These are phyloP conservation scores for Apiospora aurea DNA, from an alignment of 2,329 filamentous ascomycete species.

Conservation along the genomic window DNA sequence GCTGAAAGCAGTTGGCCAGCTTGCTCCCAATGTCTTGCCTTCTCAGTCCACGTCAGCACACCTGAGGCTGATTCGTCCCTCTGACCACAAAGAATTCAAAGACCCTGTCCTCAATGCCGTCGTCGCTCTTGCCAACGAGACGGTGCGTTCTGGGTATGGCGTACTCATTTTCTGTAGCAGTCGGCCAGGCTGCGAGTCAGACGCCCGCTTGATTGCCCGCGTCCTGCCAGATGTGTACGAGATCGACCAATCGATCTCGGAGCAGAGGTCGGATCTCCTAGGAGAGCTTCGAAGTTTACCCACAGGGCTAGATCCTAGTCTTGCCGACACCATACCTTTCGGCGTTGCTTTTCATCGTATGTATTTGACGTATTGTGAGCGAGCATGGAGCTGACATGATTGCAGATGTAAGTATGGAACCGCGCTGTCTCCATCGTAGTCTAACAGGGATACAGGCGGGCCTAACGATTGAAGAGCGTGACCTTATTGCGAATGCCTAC, in stretches of 20 bases:
- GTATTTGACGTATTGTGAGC: constrained; percentile 35
- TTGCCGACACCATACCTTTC: constrained; percentile 68
- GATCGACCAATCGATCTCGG: constrained; percentile 55
- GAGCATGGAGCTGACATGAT: constrained; percentile 27
- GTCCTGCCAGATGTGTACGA: constrained; percentile 63
- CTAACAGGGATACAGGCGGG: constrained; percentile 57
- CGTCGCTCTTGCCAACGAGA: constrained; percentile 73
- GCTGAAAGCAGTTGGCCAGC: constrained; percentile 62
- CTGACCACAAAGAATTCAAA: constrained; percentile 65
- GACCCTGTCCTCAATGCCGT: constrained; percentile 74
- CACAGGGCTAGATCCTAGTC: constrained; percentile 69
- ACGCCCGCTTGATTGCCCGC: constrained; percentile 72
- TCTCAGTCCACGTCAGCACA: constrained; percentile 47
- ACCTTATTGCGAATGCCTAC: constrained; percentile 74
- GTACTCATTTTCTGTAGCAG: constrained; percentile 78
- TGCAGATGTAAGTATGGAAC: constrained; percentile 46
- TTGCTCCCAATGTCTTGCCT: not conserved
- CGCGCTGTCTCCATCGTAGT: not conserved
- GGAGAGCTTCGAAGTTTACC: constrained; percentile 70
- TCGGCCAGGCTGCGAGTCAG: constrained; percentile 69
- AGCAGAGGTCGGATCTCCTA: constrained; percentile 68
- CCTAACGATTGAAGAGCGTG: constrained; percentile 77
- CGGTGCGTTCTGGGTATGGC: constrained; percentile 71
- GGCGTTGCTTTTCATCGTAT: constrained; percentile 79
- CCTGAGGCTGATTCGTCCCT: constrained; percentile 59